Evolutionary conservation across 148 eudicot species (phyloP), one percentile per base, ranked within the genome.

Genomic region (Cornus kousa): DNA sequence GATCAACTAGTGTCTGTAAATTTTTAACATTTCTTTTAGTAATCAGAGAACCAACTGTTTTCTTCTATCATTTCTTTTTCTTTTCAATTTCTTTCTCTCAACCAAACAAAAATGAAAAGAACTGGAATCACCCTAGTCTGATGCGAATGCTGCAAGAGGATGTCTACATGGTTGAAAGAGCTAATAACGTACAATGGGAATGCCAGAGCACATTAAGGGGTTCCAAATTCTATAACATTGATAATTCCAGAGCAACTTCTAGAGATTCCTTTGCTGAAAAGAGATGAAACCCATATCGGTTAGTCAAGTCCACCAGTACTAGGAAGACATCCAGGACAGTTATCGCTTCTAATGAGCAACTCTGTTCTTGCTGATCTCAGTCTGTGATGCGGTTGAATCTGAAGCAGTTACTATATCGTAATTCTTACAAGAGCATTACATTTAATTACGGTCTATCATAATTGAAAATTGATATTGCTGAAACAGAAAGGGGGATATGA

Each of bases 341-440:
- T 16, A 53, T 53, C 59, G 59, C 14, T 53, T 53, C 59, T 16
- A 53, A 53, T 53, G 59, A 53, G 59, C 59, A 53, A 53, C 19
- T 53, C 19, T 53, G 2, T 53, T 53, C 59, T 14, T 53, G 59
- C 19, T 64, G 70, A 35, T 39, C 37, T 23, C 39, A 72, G 20
- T 40, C 12, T 39, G 40, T 71, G 10, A 48, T 48, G 20, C 24
- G 67, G 33, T 19, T 70, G 60, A 33, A 74, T 59, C 74, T 17
- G 9, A 60, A 68, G 73, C 69, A 74, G 78, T 55, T 73, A 62
- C 76, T 71, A 32, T 13, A 69, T 7, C 2, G 17, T 1, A 69
- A n/a, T 69, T 43, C 22, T n/a, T 40, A 43, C 11, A 22, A 71
- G 14, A 71, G 43, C 22, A 71, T n/a, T 71, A 39, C 73, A 71